phyloP scores from a whole-genome alignment of 495 filamentous ascomycete species.

The Talaromyces proteolyticus region DNA sequence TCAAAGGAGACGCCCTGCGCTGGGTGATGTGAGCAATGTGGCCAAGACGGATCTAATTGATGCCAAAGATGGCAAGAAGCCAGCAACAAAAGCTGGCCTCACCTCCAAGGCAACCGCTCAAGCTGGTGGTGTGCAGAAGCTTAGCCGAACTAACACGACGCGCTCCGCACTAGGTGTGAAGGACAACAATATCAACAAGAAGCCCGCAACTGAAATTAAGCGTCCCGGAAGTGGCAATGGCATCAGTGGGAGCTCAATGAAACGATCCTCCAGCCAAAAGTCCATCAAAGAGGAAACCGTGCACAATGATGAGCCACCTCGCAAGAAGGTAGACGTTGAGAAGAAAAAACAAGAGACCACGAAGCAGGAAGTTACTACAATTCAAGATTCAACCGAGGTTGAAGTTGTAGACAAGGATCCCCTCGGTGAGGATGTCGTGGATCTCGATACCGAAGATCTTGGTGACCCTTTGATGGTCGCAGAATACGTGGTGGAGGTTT shows the following conservation, averaged over 20 bases:
- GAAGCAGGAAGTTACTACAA: constrained; percentile 7
- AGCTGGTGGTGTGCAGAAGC: constrained; percentile 75
- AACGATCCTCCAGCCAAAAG: constrained; percentile 48
- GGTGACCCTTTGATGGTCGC: constrained; percentile 97
- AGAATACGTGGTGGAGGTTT: constrained; percentile 95
- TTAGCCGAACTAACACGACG: constrained; percentile 55
- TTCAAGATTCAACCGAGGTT: constrained; percentile 15
- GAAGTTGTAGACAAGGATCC: constrained; percentile 25
- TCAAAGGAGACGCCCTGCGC: constrained; percentile 64
- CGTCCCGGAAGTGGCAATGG: constrained; percentile 68
- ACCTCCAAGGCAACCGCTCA: constrained; percentile 71
- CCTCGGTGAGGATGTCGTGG: constrained; percentile 45
- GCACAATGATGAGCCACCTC: constrained; percentile 51
- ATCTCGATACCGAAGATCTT: constrained; percentile 79
- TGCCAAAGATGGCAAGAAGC: constrained; percentile 63
- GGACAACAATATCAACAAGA: constrained; percentile 57
- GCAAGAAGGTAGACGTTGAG: constrained; percentile 42
- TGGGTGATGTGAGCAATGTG: constrained; percentile 95
- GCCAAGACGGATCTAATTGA: constrained; percentile 65
- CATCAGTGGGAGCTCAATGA: constrained; percentile 53
- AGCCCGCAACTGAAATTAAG: constrained; percentile 53
- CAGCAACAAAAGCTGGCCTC: constrained; percentile 51
- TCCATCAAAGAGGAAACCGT: constrained; percentile 55
- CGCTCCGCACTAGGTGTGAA: constrained; percentile 59
- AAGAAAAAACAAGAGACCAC: constrained; percentile 35